A percentile compares a stretch with the other conserved stretches of the same genome.
phyloP scores from a whole-genome alignment of 1,284 basidiomycete species.

The Thelephora terrestris region DNA sequence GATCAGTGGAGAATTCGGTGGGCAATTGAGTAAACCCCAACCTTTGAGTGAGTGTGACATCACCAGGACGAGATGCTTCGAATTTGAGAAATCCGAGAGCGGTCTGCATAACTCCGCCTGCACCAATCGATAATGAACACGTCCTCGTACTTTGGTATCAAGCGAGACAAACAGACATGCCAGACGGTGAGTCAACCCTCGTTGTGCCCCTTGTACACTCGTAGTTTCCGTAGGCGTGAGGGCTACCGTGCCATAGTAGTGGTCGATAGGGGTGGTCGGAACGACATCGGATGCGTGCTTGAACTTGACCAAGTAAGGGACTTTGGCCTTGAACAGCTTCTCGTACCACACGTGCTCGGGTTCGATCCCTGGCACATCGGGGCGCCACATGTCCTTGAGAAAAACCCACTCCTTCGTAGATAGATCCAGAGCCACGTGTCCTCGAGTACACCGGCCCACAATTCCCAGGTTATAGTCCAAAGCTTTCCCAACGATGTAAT shows the following conservation, averaged over 20 bases:
- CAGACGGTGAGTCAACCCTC: no score
- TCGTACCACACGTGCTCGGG: constrained; percentile 4
- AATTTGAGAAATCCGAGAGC: no score
- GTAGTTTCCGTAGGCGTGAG: not conserved
- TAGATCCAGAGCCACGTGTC: constrained; percentile 7
- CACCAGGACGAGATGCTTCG: constrained; percentile 4
- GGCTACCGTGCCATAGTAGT: not conserved
- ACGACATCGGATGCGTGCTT: constrained; percentile 7
- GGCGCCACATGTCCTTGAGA: no score
- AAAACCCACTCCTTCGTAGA: not conserved
- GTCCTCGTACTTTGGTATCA: no score
- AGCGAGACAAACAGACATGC: not conserved
- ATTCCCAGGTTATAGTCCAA: no score
- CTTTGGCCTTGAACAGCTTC: not conserved
- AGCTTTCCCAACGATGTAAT: no score
- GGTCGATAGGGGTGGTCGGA: not conserved
- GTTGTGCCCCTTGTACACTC: not conserved
- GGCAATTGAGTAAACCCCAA: not conserved
- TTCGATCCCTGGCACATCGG: not conserved
- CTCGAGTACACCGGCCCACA: no score
- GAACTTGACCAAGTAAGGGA: constrained; percentile 5
- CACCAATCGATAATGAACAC: constrained; percentile 7
- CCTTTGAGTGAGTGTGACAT: constrained; percentile 3
- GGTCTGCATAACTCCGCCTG: no score
- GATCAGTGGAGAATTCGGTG: not conserved